A percentile compares a stretch with the other conserved stretches of the same genome.
Evolutionary conservation across 805 yeast genomes (phyloP).

Genomic region (Candida fluviatilis): DNA sequence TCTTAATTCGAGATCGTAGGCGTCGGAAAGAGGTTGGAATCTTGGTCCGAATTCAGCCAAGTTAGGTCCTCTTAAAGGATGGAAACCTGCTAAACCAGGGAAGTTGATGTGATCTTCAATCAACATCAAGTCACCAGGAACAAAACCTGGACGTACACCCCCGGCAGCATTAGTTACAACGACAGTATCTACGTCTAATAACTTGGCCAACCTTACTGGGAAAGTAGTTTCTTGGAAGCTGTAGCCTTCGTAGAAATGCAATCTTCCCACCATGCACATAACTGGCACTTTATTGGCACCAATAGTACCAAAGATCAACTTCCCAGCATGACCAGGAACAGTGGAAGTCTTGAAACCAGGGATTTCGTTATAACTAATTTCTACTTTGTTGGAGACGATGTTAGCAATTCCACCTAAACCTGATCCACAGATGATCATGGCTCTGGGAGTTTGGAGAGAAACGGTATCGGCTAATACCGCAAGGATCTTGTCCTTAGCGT

Average conservation of each 20-base stretch:
- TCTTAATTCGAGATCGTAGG: constrained; percentile 75
- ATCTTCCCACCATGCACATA: constrained; percentile 89
- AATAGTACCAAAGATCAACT: constrained; percentile 71
- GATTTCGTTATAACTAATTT: constrained; percentile 59
- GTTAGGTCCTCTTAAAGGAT: constrained; percentile 87
- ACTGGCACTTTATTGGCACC: constrained; percentile 71
- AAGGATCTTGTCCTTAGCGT: not conserved
- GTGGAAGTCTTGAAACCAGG: constrained; percentile 83
- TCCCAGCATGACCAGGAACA: constrained; percentile 88
- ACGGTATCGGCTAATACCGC: not conserved
- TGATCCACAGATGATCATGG: constrained; percentile 87
- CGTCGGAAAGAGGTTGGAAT: constrained; percentile 84
- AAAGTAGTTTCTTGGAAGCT: constrained; percentile 76
- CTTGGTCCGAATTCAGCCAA: constrained; percentile 78
- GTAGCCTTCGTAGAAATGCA: constrained; percentile 92
- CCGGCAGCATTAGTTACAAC: constrained; percentile 97
- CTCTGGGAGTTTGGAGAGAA: constrained; percentile 43
- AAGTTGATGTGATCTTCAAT: constrained; percentile 84
- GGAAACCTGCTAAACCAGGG: constrained; percentile 87
- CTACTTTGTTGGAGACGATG: constrained; percentile 41
- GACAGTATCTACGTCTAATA: constrained; percentile 56
- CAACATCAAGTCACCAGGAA: constrained; percentile 89
- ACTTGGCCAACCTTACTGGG: constrained; percentile 73
- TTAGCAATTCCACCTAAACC: constrained; percentile 86
- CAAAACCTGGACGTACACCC: constrained; percentile 62